Conservation (phyloP, 1,284 basidiomycete species). For the Apiotrichum gracile region DNA sequence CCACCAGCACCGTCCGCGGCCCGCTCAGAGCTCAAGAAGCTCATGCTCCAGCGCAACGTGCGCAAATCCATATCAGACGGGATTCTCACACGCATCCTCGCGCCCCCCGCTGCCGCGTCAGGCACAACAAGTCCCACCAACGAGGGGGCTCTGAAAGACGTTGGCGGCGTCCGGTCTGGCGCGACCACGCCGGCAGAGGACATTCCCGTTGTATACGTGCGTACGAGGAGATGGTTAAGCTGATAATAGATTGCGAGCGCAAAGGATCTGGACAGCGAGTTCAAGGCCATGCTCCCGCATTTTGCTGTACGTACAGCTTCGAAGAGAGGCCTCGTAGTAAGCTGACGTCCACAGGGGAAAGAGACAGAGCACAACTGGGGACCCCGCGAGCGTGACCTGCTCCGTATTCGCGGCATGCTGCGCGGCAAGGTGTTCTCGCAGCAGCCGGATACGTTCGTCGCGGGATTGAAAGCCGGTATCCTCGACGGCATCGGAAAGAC, state of each 20-base stretch:
- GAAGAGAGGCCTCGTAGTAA: neutral
- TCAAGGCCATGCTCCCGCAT: conserved; percentile 65
- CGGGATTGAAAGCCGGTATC: conserved; percentile 66
- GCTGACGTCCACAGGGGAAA: conserved; percentile 59
- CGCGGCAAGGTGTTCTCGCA: conserved; percentile 71
- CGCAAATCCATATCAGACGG: conserved; percentile 67
- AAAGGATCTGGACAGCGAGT: conserved; percentile 79
- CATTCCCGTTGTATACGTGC: conserved; percentile 64
- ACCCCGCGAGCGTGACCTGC: conserved; percentile 69
- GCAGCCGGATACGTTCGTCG: conserved; percentile 67
- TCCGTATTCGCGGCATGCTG: conserved; percentile 84
- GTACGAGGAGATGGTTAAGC: conserved; percentile 30
- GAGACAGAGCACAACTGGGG: conserved; percentile 98
- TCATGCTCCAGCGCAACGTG: conserved; percentile 74
- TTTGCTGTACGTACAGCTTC: conserved; percentile 60
- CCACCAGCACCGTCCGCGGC: conserved; percentile 77
- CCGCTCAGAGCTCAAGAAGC: conserved; percentile 86
- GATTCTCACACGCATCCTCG: conserved; percentile 48
- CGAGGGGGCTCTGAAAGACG: conserved; percentile 52
- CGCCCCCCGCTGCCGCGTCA: conserved; percentile 8
- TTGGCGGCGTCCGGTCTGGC: conserved; percentile 51
- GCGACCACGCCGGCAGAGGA: conserved; percentile 42
- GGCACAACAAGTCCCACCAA: neutral
- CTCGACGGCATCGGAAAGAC: conserved; percentile 80
- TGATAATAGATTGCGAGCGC: conserved; percentile 66